These are phyloP conservation scores for Whalleya microplaca DNA, from an alignment of 2,329 filamentous ascomycete species.

Conservation along the genomic window DNA sequence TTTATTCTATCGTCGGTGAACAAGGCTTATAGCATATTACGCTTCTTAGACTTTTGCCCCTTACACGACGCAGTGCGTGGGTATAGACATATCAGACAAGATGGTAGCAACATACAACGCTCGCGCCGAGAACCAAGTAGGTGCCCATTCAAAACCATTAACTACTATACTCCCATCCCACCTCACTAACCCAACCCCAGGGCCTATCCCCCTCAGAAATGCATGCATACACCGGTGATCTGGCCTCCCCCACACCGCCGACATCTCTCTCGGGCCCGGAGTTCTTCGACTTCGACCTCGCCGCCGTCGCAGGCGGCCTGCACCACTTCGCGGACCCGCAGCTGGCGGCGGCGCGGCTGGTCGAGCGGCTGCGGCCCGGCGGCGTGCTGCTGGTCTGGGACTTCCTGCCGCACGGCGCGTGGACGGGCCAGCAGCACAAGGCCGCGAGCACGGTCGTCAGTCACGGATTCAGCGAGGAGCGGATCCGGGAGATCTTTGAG, in stretches of 20 bases:
- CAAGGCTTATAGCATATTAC: not conserved
- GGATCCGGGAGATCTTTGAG: conserved; percentile 64
- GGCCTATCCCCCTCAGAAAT: conserved; percentile 57
- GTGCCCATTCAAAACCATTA: conserved; percentile 10
- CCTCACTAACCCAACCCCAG: conserved; percentile 31
- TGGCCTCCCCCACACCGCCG: conserved; percentile 56
- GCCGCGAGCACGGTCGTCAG: conserved; percentile 60
- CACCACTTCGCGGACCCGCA: conserved; percentile 71
- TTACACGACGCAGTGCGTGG: conserved; percentile 64
- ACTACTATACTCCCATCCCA: not conserved
- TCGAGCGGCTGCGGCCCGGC: conserved; percentile 64
- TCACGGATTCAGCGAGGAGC: conserved; percentile 65
- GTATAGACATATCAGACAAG: conserved; percentile 71
- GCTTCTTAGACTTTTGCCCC: conserved; percentile 58
- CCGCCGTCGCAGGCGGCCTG: conserved; percentile 64
- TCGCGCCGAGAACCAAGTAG: conserved; percentile 57
- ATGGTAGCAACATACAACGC: conserved; percentile 73
- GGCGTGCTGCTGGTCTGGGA: conserved; percentile 72
- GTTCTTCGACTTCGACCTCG: conserved; percentile 72
- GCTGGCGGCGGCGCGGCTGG: conserved; percentile 61
- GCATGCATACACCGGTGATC: conserved; percentile 60
- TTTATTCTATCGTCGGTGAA: no score
- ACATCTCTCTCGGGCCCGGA: conserved; percentile 61
- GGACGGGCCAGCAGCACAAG: conserved; percentile 26
- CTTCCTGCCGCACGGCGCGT: conserved; percentile 59